Conservation (phyloP, 2,329 filamentous ascomycete species). For the Sclerotiophoma versabilis region DNA sequence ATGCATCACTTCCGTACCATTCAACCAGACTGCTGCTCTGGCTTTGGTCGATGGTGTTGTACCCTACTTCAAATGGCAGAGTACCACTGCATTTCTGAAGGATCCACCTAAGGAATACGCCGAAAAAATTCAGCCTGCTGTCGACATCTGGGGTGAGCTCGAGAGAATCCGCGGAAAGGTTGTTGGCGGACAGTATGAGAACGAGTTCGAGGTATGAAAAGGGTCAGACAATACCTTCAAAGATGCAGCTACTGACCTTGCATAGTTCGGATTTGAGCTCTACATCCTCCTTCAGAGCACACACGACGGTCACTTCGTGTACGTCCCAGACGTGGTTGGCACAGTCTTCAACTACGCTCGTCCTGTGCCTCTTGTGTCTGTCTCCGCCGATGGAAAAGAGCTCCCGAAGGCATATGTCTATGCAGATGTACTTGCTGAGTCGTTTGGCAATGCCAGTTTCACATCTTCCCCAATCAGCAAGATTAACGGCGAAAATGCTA, state of each 20-base stretch:
- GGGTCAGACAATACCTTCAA: background rate
- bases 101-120: conserved; percentile 56
- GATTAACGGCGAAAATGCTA: conserved; percentile 65
- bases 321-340: conserved; percentile 61
- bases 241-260: conserved; percentile 9
- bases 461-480: conserved; percentile 58
- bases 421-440: conserved; percentile 54
- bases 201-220: conserved; percentile 49
- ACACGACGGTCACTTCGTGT: conserved; percentile 71
- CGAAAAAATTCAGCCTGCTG: conserved; percentile 53
- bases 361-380: conserved; percentile 62
- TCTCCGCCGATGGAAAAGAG: conserved; percentile 60
- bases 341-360: conserved; percentile 60
- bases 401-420: conserved; percentile 66
- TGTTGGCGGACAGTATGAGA: conserved; percentile 45
- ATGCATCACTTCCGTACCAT: conserved; percentile 55
- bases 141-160: conserved; percentile 52
- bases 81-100: conserved; percentile 54
- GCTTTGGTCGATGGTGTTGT: conserved; percentile 53
- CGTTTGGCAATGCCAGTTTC: conserved; percentile 51
- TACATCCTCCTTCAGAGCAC: conserved; percentile 58
- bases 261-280: conserved; percentile 43
- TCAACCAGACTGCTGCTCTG: conserved; percentile 53
- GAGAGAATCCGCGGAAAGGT: conserved; percentile 51
- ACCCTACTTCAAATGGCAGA: conserved; percentile 57